A percentile compares a stretch with the other conserved stretches of the same genome.
phyloP scores from a whole-genome alignment of 1,284 basidiomycete species.

The Cutaneotrichosporon dermatis region DNA sequence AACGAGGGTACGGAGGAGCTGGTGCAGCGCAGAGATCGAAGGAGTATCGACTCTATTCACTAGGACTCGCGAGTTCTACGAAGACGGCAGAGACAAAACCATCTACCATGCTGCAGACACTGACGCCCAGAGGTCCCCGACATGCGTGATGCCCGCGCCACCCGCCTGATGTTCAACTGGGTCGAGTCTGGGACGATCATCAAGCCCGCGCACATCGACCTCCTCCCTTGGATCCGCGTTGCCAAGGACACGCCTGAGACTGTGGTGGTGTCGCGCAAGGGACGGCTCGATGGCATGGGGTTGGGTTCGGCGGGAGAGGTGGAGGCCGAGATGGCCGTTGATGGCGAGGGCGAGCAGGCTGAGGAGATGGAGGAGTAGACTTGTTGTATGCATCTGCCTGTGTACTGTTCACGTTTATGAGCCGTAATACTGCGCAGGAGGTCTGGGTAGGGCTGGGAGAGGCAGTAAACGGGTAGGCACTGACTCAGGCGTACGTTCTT shows the following conservation, averaged over 20 bases:
- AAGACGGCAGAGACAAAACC: too few species aligned
- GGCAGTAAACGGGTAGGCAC: too few species aligned
- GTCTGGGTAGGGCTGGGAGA: too few species aligned
- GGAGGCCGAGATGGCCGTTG: not conserved
- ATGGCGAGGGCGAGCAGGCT: not conserved
- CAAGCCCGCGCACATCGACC: slow-evolving; percentile 61
- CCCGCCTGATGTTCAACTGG: slow-evolving; percentile 70
- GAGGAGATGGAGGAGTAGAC: slow-evolving; percentile 1
- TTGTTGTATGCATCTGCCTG: not conserved
- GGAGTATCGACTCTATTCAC: too few species aligned
- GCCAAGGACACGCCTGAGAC: slow-evolving; percentile 25
- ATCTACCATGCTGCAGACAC: not conserved
- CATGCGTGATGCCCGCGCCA: slow-evolving; percentile 68
- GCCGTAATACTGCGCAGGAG: too few species aligned
- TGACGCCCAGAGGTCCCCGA: slow-evolving; percentile 68
- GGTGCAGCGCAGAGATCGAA: too few species aligned
- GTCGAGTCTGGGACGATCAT: slow-evolving; percentile 59
- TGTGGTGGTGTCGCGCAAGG: slow-evolving; percentile 26
- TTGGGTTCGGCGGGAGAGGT: slow-evolving; percentile 12
- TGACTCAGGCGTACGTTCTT: too few species aligned
- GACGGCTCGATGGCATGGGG: slow-evolving; percentile 33
- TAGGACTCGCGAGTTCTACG: too few species aligned
- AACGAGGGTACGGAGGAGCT: too few species aligned
- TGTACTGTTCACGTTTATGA: not conserved
- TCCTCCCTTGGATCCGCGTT: slow-evolving; percentile 48